These are phyloP conservation scores for Aspergillus carbonarius DNA, from an alignment of 2,329 filamentous ascomycete genomes.

Conservation along the genomic window DNA sequence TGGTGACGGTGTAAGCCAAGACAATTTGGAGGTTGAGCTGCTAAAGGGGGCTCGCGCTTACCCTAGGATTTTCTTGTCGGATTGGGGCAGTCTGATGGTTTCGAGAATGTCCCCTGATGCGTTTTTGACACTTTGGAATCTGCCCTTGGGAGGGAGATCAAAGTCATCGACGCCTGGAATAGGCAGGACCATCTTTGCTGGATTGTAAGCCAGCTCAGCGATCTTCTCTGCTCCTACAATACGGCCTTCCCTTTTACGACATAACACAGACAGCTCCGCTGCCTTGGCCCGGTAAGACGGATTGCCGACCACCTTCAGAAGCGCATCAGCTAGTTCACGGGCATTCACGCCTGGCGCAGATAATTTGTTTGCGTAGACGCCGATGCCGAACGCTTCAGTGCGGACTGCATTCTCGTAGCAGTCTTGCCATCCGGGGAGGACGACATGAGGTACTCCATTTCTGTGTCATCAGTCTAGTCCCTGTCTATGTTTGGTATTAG, in stretches of 20 bases:
- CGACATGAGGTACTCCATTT: neutral
- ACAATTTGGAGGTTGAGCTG: neutral
- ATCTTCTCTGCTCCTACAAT: neutral
- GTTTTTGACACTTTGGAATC: neutral
- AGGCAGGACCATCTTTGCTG: neutral
- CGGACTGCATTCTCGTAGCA: slow-evolving; percentile 1
- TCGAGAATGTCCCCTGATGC: neutral
- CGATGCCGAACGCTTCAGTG: neutral
- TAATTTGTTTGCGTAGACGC: neutral
- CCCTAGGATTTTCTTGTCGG: neutral
- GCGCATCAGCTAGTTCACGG: neutral
- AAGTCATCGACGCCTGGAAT: neutral
- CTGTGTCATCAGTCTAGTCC: neutral
- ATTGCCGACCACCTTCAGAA: neutral
- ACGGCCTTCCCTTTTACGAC: neutral
- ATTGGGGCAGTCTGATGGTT: neutral
- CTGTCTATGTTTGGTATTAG: neutral
- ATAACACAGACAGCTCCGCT: neutral
- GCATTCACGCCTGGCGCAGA: neutral
- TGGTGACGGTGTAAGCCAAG: neutral
- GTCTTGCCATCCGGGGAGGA: slow-evolving; percentile 1
- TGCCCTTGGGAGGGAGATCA: neutral
- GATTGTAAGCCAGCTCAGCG: neutral
- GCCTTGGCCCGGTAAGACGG: neutral
- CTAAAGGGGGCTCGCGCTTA: neutral